These are phyloP conservation scores for Globisporangium echinulatum DNA, from an alignment of 352 stramenopile species.

Conservation along the genomic window DNA sequence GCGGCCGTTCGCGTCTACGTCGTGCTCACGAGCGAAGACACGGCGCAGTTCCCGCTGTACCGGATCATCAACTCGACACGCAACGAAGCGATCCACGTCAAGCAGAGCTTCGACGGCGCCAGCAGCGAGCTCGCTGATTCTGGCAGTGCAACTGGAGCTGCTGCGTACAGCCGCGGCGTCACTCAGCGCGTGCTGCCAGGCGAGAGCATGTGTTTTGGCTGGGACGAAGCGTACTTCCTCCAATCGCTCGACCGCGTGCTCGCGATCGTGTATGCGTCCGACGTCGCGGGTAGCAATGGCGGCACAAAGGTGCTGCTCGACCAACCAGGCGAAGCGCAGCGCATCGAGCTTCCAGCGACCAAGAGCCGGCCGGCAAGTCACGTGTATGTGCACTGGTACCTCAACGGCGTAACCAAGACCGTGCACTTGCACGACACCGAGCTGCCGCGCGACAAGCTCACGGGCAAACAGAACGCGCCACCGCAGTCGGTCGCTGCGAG, in stretches of 20 bases:
- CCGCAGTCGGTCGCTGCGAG: neutral
- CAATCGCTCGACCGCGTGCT: constrained; percentile 61
- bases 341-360: constrained; percentile 50
- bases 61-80: constrained; percentile 73
- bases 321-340: constrained; percentile 55
- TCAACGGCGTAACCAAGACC: constrained; percentile 79
- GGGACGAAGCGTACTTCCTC: constrained; percentile 80
- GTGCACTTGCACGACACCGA: constrained; percentile 68
- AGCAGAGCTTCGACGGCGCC: constrained; percentile 67
- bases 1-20: constrained; percentile 66
- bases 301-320: constrained; percentile 53
- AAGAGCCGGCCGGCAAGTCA: constrained; percentile 16
- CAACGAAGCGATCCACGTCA: constrained; percentile 69
- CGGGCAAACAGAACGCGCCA: constrained; percentile 34
- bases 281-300: constrained; percentile 22
- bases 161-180: constrained; percentile 54
- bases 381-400: constrained; percentile 76
- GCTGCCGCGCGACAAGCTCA: constrained; percentile 56
- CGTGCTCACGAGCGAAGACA: constrained; percentile 67
- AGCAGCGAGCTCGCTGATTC: constrained; percentile 33
- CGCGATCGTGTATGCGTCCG: constrained; percentile 45
- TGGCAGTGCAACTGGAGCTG: constrained; percentile 20
- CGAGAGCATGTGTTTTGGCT: constrained; percentile 73
- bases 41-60: constrained; percentile 58
- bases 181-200: constrained; percentile 62